Evolutionary conservation across 2,329 filamentous ascomycete genomes (phyloP), one percentile per base, ranked within the genome.

Genomic region (Colletotrichum sp.): DNA sequence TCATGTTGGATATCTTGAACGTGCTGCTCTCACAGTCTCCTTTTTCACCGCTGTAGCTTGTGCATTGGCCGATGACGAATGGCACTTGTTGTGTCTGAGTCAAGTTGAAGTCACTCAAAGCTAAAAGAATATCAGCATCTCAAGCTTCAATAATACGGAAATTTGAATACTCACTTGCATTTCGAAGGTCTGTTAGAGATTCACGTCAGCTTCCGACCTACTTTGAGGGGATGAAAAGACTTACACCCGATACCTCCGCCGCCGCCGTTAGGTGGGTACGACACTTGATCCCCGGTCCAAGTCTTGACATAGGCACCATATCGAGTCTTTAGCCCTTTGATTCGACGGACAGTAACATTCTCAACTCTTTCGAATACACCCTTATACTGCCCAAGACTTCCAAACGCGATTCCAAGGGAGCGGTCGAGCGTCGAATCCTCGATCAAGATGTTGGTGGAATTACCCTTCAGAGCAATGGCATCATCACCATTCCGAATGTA

Each of bases 401-500:
- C 55, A 18, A 58, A 58, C 18, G 25, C 55, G 16, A 28, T 28
- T 8, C 55, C 55, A 18, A 58, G 55, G 27, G 55, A 58, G 5
- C 55, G 55, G 55, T 58, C 55, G 0, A 58, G 25, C 13, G 55
- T 58, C 22, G 25, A 58, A 13, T 58, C 25, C 25, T 58, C 55
- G 2, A 58, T 28, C 25, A 58, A 58, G 25, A 58, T 58, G 12
- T 58, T 58, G 2, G 55, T 58, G 16, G 55, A 58, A 3, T 66
- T 66, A n/a, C 34, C 62, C 8, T 48, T 66, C 6, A 66, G 36
- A 1, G 36, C 62, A 18, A 66, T 58, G 4, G 65, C 65, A 28
- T 67, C 65, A 13, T 67, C 65, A 3, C 65, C 27, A n/a, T 67
- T 67, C 13, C 43, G 65, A 25, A 67, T 56, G 65, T 67, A 67